phyloP scores from a whole-genome alignment of 495 filamentous ascomycete genomes.

The Xylaria curta region DNA sequence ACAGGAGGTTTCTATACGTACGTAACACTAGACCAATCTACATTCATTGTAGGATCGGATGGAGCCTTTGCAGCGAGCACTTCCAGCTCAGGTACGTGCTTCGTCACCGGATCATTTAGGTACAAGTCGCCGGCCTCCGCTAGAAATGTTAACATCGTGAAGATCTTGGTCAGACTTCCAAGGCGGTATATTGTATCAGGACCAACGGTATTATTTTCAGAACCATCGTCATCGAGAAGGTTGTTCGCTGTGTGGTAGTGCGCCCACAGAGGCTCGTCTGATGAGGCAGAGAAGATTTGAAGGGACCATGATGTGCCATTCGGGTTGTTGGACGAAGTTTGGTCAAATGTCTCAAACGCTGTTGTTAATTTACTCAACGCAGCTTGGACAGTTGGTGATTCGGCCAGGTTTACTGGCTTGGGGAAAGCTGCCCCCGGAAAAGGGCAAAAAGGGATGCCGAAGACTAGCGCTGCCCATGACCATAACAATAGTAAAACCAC shows the following conservation, averaged over 20 bases:
- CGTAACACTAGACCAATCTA: constrained; percentile 62
- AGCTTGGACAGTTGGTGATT: constrained; percentile 40
- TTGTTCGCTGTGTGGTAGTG: constrained; percentile 55
- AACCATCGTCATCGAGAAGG: constrained; percentile 36
- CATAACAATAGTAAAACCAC: background rate
- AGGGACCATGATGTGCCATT: constrained; percentile 58
- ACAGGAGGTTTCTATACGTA: background rate
- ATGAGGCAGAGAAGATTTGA: constrained; percentile 56
- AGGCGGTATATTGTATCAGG: constrained; percentile 58
- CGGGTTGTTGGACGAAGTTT: constrained; percentile 44
- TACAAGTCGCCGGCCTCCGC: constrained; percentile 47
- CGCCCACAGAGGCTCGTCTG: constrained; percentile 49
- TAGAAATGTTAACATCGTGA: constrained; percentile 56
- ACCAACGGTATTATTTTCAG: constrained; percentile 48
- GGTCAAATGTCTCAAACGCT: constrained; percentile 40
- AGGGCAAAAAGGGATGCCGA: constrained; percentile 51
- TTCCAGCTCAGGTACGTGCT: constrained; percentile 63
- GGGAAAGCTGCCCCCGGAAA: constrained; percentile 57
- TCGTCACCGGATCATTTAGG: constrained; percentile 55
- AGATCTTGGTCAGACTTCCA: constrained; percentile 58
- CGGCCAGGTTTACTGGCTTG: constrained; percentile 47
- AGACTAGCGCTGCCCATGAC: background rate
- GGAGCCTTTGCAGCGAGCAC: constrained; percentile 38
- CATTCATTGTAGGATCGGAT: constrained; percentile 47
- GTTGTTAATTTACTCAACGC: constrained; percentile 49